These are phyloP conservation scores for Fomes fomentarius DNA, from an alignment of 1,284 basidiomycete genomes.

Conservation along the genomic window DNA sequence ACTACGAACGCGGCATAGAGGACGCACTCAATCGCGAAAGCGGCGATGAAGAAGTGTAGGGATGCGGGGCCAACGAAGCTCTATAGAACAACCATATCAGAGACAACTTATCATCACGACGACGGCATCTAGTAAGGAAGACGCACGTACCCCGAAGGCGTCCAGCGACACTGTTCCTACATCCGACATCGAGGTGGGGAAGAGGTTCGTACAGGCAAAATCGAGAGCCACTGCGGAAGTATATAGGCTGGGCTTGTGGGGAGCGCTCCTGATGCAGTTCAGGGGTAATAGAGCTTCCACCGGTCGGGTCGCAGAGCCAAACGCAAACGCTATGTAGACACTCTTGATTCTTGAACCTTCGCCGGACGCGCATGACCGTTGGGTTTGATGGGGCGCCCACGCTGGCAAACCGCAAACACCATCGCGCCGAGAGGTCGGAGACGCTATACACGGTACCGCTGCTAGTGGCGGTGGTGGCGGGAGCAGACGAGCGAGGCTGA, in stretches of 20 bases:
- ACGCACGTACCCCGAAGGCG: slow-evolving; percentile 4
- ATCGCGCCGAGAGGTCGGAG: not conserved
- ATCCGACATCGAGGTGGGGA: slow-evolving; percentile 4
- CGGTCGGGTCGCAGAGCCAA: not conserved
- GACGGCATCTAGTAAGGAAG: not conserved
- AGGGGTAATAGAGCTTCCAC: no score
- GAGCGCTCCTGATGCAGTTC: not conserved
- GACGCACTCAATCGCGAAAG: slow-evolving; percentile 1
- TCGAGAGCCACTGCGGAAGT: not conserved
- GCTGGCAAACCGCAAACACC: not conserved
- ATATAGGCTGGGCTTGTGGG: not conserved
- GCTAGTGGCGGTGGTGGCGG: not conserved
- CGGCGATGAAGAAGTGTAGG: slow-evolving; percentile 1
- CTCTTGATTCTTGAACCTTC: not conserved
- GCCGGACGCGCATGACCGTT: slow-evolving; percentile 7
- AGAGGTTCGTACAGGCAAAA: not conserved
- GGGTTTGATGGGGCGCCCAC: slow-evolving; percentile 13
- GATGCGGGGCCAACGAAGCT: slow-evolving; percentile 8
- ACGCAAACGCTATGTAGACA: no score
- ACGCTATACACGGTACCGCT: not conserved
- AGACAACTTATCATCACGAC: not conserved
- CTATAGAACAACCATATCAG: not conserved
- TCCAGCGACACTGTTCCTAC: slow-evolving; percentile 3
- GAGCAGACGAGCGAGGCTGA: no score
- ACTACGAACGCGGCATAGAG: slow-evolving; percentile 3